Conservation (phyloP, 2,329 filamentous ascomycete species). For the Truncatella angustata region DNA sequence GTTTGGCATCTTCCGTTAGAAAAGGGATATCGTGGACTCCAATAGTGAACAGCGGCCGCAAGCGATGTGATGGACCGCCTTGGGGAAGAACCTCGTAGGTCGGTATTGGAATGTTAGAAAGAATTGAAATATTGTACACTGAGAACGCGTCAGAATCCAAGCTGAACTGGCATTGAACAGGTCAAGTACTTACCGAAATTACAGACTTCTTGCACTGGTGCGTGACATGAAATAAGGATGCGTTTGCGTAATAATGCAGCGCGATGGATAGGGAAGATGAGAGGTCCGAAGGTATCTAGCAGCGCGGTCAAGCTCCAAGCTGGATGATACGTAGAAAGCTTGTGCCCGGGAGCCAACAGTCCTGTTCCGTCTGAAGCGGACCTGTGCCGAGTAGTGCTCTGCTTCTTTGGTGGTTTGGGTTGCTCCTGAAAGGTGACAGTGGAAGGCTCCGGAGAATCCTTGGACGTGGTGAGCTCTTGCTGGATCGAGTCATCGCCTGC, state of each 20-base stretch:
- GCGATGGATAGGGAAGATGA: constrained; percentile 88
- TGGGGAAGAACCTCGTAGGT: constrained; percentile 68
- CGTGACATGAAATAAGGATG: constrained; percentile 81
- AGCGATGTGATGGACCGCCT: constrained; percentile 59
- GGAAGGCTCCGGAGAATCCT: constrained; percentile 51
- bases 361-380: constrained; percentile 62
- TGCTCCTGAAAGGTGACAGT: constrained; percentile 42
- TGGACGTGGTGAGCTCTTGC: constrained; percentile 29
- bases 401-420: constrained; percentile 28
- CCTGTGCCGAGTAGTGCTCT: constrained; percentile 52
- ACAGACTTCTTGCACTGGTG: constrained; percentile 81
- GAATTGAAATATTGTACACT: constrained; percentile 94
- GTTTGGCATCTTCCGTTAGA: constrained; percentile 61
- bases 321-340: constrained; percentile 76
- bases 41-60: constrained; percentile 85
- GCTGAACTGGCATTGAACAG: neutral
- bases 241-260: constrained; percentile 83
- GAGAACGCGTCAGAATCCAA: constrained; percentile 16
- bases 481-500: constrained; percentile 38
- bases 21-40: constrained; percentile 90
- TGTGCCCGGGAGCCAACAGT: constrained; percentile 59
- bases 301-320: constrained; percentile 78
- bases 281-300: constrained; percentile 80
- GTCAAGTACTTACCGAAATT: constrained; percentile 69
- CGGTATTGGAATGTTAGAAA: constrained; percentile 81